Conservation (phyloP, 768 basidiomycete genomes). For the Amanita fuliginea region DNA sequence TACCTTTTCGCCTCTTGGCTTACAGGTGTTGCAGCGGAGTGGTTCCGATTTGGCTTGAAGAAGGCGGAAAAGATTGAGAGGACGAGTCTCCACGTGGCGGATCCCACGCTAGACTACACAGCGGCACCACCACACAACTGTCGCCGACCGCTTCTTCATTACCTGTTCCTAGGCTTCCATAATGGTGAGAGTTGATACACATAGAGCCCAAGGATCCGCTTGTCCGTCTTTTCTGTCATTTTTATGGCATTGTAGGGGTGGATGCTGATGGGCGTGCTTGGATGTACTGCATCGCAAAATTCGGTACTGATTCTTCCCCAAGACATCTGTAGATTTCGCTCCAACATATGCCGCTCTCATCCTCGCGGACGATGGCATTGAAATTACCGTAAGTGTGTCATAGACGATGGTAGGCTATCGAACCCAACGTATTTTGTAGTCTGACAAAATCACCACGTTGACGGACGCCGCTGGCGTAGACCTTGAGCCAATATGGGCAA, state of each 20-base stretch:
- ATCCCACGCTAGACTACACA: background rate
- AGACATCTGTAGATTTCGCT: slow-evolving; percentile 69
- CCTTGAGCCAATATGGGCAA: slow-evolving; percentile 94
- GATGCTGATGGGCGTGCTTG: slow-evolving; percentile 12
- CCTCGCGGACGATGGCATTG: slow-evolving; percentile 93
- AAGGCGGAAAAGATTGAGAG: too few species aligned
- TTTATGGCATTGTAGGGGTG: slow-evolving; percentile 13
- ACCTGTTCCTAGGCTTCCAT: slow-evolving; percentile 10
- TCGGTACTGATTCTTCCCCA: background rate
- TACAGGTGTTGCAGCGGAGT: too few species aligned
- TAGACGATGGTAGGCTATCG: too few species aligned
- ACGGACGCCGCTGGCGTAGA: slow-evolving; percentile 78
- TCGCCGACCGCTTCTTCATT: slow-evolving; percentile 11
- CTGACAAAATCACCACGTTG: slow-evolving; percentile 87
- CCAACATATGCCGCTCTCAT: slow-evolving; percentile 96
- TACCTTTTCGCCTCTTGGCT: too few species aligned
- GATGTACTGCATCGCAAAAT: slow-evolving; percentile 11
- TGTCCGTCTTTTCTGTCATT: slow-evolving; percentile 9
- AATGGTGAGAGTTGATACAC: slow-evolving; percentile 17
- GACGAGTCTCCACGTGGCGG: background rate
- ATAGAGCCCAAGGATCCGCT: background rate
- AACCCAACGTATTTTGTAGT: slow-evolving; percentile 27
- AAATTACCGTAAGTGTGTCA: slow-evolving; percentile 77
- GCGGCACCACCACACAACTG: slow-evolving; percentile 10
- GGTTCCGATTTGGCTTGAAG: too few species aligned